These are phyloP conservation scores for Alternaria rosae DNA, from an alignment of 2,329 filamentous ascomycete genomes.

Conservation along the genomic window DNA sequence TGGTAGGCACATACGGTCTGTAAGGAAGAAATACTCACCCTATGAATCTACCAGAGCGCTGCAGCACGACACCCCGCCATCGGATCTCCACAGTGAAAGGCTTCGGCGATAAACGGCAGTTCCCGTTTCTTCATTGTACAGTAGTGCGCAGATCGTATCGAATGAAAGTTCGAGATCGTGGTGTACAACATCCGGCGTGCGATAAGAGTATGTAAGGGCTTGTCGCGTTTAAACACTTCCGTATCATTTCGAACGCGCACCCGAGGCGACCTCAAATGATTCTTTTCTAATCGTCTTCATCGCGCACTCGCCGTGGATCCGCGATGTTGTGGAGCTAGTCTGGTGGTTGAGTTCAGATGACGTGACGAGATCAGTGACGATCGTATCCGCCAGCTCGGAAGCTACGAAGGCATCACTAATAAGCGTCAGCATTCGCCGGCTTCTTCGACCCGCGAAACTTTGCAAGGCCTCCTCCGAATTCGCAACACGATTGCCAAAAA, in stretches of 20 bases:
- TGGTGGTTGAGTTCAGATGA: neutral
- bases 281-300: neutral
- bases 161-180: neutral
- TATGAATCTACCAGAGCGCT: neutral
- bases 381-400: neutral
- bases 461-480: neutral
- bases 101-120: neutral
- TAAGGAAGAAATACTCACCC: neutral
- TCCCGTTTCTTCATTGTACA: neutral
- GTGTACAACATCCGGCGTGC: neutral
- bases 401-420: neutral
- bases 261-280: neutral
- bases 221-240: neutral
- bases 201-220: neutral
- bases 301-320: neutral
- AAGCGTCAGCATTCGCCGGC: neutral
- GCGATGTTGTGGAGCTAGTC: neutral
- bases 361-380: neutral
- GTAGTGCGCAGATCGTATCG: neutral
- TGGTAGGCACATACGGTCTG: neutral
- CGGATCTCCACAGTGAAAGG: neutral
- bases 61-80: neutral
- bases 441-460: neutral
- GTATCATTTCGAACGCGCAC: neutral
- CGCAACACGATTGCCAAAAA: neutral